A percentile compares a stretch with the other conserved stretches of the same genome.
These are phyloP conservation scores for Pichia cactophila DNA, from an alignment of 1,139 yeast species.

Conservation along the genomic window DNA sequence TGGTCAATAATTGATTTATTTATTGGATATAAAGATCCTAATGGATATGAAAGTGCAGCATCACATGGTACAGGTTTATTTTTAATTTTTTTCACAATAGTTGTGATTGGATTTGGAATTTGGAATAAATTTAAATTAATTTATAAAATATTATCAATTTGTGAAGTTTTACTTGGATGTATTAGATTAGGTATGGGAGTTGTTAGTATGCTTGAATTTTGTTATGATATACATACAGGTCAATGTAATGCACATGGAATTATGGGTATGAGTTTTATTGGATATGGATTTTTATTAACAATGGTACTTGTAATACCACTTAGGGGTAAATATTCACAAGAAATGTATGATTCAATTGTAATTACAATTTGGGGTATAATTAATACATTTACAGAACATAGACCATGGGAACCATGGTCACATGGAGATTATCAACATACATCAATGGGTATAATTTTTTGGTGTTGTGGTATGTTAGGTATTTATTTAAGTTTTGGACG, in stretches of 20 bases:
- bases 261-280: slow-evolving; percentile 84
- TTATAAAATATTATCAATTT: slow-evolving; percentile 42
- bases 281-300: slow-evolving; percentile 65
- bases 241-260: slow-evolving; percentile 96
- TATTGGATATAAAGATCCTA: slow-evolving; percentile 53
- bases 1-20: slow-evolving; percentile 18
- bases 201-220: slow-evolving; percentile 77
- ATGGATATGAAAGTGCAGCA: slow-evolving; percentile 58
- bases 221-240: slow-evolving; percentile 69
- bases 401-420: slow-evolving; percentile 83
- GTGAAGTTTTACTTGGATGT: slow-evolving; percentile 47
- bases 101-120: slow-evolving; percentile 46
- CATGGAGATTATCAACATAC: slow-evolving; percentile 94
- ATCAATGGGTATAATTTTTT: slow-evolving; percentile 93
- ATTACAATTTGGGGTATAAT: slow-evolving; percentile 89
- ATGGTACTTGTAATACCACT: slow-evolving; percentile 62
- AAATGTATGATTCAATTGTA: slow-evolving; percentile 70
- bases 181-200: slow-evolving; percentile 77
- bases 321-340: slow-evolving; percentile 60
- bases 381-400: slow-evolving; percentile 90
- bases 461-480: slow-evolving; percentile 89
- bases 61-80: slow-evolving; percentile 63
- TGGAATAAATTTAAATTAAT: slow-evolving; percentile 26
- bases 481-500: slow-evolving; percentile 62
- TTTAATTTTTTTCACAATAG: slow-evolving; percentile 39